Conservation (phyloP, 1,139 yeast species). For the Pichia sp. region DNA sequence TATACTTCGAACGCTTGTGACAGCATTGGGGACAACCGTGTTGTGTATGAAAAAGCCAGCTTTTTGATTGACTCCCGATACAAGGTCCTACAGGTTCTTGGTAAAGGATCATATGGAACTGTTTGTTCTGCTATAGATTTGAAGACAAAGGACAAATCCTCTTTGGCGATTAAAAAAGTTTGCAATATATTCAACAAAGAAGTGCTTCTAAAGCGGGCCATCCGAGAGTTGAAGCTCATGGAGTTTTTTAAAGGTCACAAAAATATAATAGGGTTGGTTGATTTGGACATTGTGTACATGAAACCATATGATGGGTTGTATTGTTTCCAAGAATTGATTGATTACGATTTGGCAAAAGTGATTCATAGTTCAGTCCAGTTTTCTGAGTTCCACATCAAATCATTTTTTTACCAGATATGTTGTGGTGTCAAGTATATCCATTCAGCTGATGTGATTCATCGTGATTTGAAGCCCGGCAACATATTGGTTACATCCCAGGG, state of each 20-base stretch:
- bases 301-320: conserved; percentile 80
- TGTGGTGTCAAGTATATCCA: conserved; percentile 94
- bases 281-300: conserved; percentile 61
- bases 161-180: conserved; percentile 74
- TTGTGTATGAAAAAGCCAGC: conserved; percentile 15
- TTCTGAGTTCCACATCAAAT: conserved; percentile 78
- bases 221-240: conserved; percentile 75
- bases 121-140: conserved; percentile 80
- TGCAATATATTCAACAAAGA: conserved; percentile 61
- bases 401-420: conserved; percentile 74
- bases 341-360: conserved; percentile 72
- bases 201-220: conserved; percentile 65
- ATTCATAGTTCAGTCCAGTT: conserved; percentile 73
- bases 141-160: conserved; percentile 30
- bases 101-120: conserved; percentile 86
- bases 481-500: conserved; percentile 92
- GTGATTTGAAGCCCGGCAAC: conserved; percentile 94
- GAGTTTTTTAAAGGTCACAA: conserved; percentile 76
- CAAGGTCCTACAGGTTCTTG: conserved; percentile 58
- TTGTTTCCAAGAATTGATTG: conserved; percentile 78
- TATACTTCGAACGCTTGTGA: not conserved
- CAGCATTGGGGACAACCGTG: conserved; percentile 9
- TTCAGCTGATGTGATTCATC: conserved; percentile 90
- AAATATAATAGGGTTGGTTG: conserved; percentile 68
- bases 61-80: conserved; percentile 64